Base-by-base conservation (phyloP, 2,329 filamentous ascomycete species). In the Colletotrichum sidae region DNA sequence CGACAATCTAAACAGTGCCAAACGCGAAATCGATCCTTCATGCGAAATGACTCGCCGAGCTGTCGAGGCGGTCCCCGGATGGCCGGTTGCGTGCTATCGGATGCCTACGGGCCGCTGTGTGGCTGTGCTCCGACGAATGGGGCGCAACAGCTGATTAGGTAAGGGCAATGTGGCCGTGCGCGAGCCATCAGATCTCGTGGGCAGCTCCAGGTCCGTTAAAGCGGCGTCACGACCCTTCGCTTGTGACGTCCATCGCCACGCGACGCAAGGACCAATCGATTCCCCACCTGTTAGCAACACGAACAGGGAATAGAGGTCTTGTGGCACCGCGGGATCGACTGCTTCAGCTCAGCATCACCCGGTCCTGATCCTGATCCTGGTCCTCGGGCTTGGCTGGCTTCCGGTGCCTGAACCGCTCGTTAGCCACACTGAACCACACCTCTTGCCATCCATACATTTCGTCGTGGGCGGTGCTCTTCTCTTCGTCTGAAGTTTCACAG, bases 401-500 rank as follows among this genome's bases (percentile, higher is more conserved):
- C 25, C 37, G 42, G 57, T 54, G 25, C 57, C 50, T 65, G 56
- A 56, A 41, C 62, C 47, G 50, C 12, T 33, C 45, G 34, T 57
- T 42, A 57, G 44, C 55, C 55, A 50, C 44, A 50, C 54, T 45
- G 53, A 42, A 33, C 42, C 44, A 46, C 47, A 37, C 54, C n/a
- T 41, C 15, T 39, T 63, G 47, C 55, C 41, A 52, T 55, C 45
- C 45, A 61, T 42, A 58, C 39, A 35, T n/a, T 39, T 37, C 35
- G 7, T 13, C 15, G 6, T 44, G 37, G 52, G 45, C 17, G 52
- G 52, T 55, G 37, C 59, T 25, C 52, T 17, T 47, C 15, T 59
- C 38, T 66, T 61, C 52, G 52, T 66, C 59, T 47, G 63, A 63
- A 47, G 58, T 63, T 57, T 53, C 39, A 42, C 44, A 54, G 52